Evolutionary conservation across 768 basidiomycete genomes (phyloP).

Genomic region (Leccinum subtestaceum): DNA sequence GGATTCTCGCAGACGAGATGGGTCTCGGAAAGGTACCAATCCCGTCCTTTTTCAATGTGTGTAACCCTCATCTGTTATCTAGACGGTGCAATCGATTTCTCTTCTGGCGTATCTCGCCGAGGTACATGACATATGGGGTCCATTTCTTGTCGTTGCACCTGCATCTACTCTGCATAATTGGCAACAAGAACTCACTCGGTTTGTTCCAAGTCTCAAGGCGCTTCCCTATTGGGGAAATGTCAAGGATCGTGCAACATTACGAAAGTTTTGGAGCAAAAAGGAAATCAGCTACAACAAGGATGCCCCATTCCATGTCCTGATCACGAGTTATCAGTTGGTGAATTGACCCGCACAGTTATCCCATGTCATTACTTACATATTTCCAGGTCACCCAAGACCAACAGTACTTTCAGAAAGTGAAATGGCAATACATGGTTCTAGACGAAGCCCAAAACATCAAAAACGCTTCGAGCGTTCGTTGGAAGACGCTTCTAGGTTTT

Average conservation of each 20-base stretch:
- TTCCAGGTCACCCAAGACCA: constrained; percentile 89
- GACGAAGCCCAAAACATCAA: constrained; percentile 99
- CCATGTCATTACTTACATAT: constrained; percentile 3
- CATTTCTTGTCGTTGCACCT: constrained; percentile 96
- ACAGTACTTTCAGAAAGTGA: constrained; percentile 95
- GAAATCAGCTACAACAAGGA: constrained; percentile 93
- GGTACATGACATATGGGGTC: constrained; percentile 98
- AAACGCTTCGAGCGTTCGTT: constrained; percentile 91
- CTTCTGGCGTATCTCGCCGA: constrained; percentile 94
- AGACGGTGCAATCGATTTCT: constrained; percentile 98
- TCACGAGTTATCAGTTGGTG: constrained; percentile 95
- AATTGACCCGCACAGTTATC: constrained; percentile 22
- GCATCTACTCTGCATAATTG: constrained; percentile 98
- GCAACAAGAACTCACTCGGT: constrained; percentile 97
- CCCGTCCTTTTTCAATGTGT: constrained; percentile 8
- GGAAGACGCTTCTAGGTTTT: constrained; percentile 96
- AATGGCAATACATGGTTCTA: constrained; percentile 99
- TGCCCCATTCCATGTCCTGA: constrained; percentile 93
- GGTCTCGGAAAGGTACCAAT: constrained; percentile 77
- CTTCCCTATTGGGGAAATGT: constrained; percentile 98
- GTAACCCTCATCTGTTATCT: background rate
- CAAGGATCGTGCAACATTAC: constrained; percentile 89
- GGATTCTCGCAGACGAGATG: constrained; percentile 99
- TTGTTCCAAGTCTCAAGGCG: constrained; percentile 90
- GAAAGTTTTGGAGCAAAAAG: constrained; percentile 98